These are phyloP conservation scores for Triticum urartu DNA, from an alignment of 176 grass and related monocot species.

Conservation along the genomic window DNA sequence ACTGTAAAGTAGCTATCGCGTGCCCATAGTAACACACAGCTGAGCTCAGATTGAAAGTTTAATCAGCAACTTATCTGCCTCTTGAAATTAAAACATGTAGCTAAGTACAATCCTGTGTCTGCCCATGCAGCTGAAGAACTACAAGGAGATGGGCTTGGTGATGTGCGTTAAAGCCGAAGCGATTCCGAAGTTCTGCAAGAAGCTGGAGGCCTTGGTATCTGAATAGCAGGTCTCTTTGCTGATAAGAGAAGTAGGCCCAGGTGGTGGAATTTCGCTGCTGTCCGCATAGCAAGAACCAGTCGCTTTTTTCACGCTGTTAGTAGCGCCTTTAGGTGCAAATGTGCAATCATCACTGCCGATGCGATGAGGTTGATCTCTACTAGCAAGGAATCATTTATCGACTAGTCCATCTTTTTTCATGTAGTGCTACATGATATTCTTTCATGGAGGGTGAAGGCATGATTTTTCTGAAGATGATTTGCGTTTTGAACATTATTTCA, in stretches of 20 bases:
- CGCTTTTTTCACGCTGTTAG: too few relatives aligned
- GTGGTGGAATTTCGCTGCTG: neutral
- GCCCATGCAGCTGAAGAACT: slow-evolving; percentile 72
- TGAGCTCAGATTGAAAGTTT: too few relatives aligned
- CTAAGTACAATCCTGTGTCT: neutral
- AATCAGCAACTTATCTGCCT: too few relatives aligned
- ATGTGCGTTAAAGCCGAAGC: slow-evolving; percentile 65
- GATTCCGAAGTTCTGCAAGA: slow-evolving; percentile 53
- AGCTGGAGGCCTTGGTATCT: slow-evolving; percentile 43
- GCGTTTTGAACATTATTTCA: too few relatives aligned
- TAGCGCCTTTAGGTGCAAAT: too few relatives aligned
- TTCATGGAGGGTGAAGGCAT: too few relatives aligned
- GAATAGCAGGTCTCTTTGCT: neutral
- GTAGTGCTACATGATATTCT: neutral
- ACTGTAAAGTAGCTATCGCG: too few relatives aligned
- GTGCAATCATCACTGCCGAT: neutral
- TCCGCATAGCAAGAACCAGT: neutral
- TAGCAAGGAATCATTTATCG: neutral
- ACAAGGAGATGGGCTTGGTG: slow-evolving; percentile 72
- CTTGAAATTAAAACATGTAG: neutral
- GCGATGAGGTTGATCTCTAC: neutral
- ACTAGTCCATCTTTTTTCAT: neutral
- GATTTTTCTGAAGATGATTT: too few relatives aligned
- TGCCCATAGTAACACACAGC: too few relatives aligned
- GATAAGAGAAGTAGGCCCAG: neutral